Percentiles rank a stretch among this genome's conserved stretches.
Evolutionary conservation across 495 filamentous ascomycete species (phyloP).

Genomic region (Tuber calosporum): DNA sequence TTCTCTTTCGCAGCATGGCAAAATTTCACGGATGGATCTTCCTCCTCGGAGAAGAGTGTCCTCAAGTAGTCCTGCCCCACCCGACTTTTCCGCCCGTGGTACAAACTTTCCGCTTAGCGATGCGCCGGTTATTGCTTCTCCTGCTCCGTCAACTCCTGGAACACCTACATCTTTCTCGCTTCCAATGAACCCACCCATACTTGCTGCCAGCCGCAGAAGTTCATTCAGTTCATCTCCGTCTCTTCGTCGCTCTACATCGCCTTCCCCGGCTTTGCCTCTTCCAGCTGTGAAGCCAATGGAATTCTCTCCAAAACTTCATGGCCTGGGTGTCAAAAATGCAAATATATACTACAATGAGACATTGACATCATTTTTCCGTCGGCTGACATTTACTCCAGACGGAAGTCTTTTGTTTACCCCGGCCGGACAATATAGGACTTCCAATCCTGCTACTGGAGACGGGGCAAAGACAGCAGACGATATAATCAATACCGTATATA

Average conservation of each 20-base stretch:
- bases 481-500: slow-evolving; percentile 93
- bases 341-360: slow-evolving; percentile 97
- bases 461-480: slow-evolving; percentile 69
- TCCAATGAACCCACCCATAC: slow-evolving; percentile 93
- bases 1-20: slow-evolving; percentile 68
- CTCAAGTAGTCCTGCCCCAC: slow-evolving; percentile 86
- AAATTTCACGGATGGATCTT: slow-evolving; percentile 77
- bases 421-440: slow-evolving; percentile 87
- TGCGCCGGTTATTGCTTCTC: slow-evolving; percentile 50
- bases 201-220: slow-evolving; percentile 84
- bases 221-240: slow-evolving; percentile 88
- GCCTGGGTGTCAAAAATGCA: slow-evolving; percentile 68
- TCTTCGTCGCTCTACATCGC: slow-evolving; percentile 80
- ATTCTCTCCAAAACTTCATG: slow-evolving; percentile 68
- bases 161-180: slow-evolving; percentile 82
- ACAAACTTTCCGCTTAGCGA: slow-evolving; percentile 44
- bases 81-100: slow-evolving; percentile 53
- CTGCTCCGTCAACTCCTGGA: slow-evolving; percentile 84
- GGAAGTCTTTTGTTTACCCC: slow-evolving; percentile 93
- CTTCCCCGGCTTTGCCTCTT: slow-evolving; percentile 88
- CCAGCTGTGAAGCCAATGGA: slow-evolving; percentile 96
- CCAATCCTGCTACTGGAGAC: slow-evolving; percentile 60
- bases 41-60: slow-evolving; percentile 72
- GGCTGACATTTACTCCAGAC: slow-evolving; percentile 89
- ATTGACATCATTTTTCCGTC: slow-evolving; percentile 91